Evolutionary conservation across 768 basidiomycete species (phyloP), one percentile per base, ranked within the genome.

Genomic region (Suillus subluteus): DNA sequence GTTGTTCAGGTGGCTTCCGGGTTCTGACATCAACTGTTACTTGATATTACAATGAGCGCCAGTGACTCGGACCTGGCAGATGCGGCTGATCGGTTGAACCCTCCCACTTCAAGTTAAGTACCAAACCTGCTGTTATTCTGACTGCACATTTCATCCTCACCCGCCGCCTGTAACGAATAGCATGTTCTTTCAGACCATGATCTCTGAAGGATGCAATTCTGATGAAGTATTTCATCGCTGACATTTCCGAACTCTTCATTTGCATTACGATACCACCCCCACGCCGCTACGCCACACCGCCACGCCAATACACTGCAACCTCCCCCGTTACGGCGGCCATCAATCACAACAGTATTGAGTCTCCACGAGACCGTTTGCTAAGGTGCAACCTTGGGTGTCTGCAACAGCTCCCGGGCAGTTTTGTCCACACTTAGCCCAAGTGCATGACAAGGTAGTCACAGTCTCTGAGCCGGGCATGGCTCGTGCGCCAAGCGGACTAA

Each of bases 81-180:
- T 26, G 26, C 26, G 26, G 26, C 26, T 26, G 26, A 26, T 26
- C 26, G 26, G 26, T 26, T 9, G 26, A 54, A 54, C 15, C n/a
- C 3, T 13, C 48, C n/a, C 12, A 23, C 48, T 50, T n/a, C 46
- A 46, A 46, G 46, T 46, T 6, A 23, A 50, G n/a, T 6, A 6
- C 48, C 48, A 23, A 50, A 23, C 23, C 69, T 76, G 68, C 75
- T 6, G 23, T 62, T 62, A 50, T 69, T 69, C 30, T 44, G 65
- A 65, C 63, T 65, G 69, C 73, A 73, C 74, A 67, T 71, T 70
- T 70, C 68, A 73, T 77, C 74, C 73, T 70, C 69, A 67, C 66
- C 67, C 68, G 66, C 69, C 37, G 56, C 72, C 71, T 77, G 77
- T 77, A 77, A 73, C 68, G 44, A 72, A 54, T 54, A 70, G 63